Percentiles rank a stretch among this genome's conserved stretches.
Conservation (phyloP, 164 flowering plant species). For the Stephania yunnanensis region DNA sequence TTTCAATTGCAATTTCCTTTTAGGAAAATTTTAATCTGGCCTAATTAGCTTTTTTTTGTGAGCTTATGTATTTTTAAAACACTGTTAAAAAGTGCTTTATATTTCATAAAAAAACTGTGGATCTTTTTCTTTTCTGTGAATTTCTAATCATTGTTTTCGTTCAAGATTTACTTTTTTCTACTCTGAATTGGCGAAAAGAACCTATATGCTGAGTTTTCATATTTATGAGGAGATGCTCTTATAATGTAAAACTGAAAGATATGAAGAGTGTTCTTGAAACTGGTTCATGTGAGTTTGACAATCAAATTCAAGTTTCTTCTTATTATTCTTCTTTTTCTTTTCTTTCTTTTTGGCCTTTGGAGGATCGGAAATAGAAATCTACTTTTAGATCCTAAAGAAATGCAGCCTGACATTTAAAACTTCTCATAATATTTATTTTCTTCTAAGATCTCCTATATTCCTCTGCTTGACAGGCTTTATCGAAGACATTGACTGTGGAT, state of each 20-base stretch:
- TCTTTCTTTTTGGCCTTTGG: too few relatives aligned
- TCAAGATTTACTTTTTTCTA: neutral
- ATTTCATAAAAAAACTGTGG: neutral
- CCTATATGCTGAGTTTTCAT: neutral
- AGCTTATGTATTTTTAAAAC: too few relatives aligned
- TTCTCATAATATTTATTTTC: neutral
- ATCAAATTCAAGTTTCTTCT: too few relatives aligned
- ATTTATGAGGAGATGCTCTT: neutral
- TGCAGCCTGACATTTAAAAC: neutral
- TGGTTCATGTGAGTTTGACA: too few relatives aligned
- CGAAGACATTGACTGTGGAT: constrained; percentile 69
- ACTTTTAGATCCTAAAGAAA: too few relatives aligned
- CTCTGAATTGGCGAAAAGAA: neutral
- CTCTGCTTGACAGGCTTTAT: constrained; percentile 53
- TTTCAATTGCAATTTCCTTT: neutral
- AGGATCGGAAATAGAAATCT: too few relatives aligned
- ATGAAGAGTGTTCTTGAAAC: neutral
- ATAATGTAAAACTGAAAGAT: neutral
- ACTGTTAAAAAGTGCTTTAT: too few relatives aligned
- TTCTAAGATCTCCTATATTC: constrained; percentile 4
- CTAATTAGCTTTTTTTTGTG: neutral
- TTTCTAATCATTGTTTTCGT: neutral
- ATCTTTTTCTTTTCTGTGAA: neutral
- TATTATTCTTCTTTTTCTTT: too few relatives aligned
- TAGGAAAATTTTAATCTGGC: neutral